Conservation (phyloP, 257 asterid genomes). For the Linaria vulgaris region DNA sequence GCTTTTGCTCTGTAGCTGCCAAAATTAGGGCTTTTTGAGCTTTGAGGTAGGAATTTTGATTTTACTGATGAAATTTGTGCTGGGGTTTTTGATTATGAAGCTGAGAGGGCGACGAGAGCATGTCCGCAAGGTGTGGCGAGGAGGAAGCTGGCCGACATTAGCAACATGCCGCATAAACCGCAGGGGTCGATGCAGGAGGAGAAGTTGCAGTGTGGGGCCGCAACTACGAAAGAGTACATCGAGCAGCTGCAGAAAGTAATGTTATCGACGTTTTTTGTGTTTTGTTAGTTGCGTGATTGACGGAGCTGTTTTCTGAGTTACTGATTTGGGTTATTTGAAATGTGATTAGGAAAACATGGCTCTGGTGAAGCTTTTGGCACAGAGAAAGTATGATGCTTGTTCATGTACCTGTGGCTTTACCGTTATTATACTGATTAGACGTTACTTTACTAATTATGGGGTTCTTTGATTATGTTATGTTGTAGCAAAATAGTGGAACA, state of each 20-base stretch:
- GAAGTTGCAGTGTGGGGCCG: slow-evolving; percentile 32
- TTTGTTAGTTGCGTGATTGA: slow-evolving; percentile 6
- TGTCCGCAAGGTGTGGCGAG: slow-evolving; percentile 35
- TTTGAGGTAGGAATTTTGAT: neutral
- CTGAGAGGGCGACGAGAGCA: slow-evolving; percentile 30
- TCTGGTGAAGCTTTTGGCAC: slow-evolving; percentile 54
- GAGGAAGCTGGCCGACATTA: slow-evolving; percentile 64
- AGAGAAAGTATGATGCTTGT: slow-evolving; percentile 70
- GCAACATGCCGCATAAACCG: slow-evolving; percentile 56
- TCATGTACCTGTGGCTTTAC: slow-evolving; percentile 1
- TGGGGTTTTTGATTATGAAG: slow-evolving; percentile 14
- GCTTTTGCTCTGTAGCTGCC: neutral
- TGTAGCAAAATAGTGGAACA: slow-evolving; percentile 63
- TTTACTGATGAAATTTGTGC: neutral
- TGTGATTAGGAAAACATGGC: slow-evolving; percentile 56
- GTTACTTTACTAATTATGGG: neutral
- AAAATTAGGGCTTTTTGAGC: neutral
- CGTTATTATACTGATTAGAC: slow-evolving; percentile 8
- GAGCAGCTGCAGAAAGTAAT: slow-evolving; percentile 57
- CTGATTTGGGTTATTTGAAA: slow-evolving; percentile 20
- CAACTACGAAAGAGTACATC: slow-evolving; percentile 34
- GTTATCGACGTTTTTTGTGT: neutral
- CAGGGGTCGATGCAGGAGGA: slow-evolving; percentile 29
- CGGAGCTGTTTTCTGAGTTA: slow-evolving; percentile 5
- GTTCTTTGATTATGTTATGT: slow-evolving; percentile 36